phyloP scores from a whole-genome alignment of 768 basidiomycete genomes.

The Panellus pusillus region DNA sequence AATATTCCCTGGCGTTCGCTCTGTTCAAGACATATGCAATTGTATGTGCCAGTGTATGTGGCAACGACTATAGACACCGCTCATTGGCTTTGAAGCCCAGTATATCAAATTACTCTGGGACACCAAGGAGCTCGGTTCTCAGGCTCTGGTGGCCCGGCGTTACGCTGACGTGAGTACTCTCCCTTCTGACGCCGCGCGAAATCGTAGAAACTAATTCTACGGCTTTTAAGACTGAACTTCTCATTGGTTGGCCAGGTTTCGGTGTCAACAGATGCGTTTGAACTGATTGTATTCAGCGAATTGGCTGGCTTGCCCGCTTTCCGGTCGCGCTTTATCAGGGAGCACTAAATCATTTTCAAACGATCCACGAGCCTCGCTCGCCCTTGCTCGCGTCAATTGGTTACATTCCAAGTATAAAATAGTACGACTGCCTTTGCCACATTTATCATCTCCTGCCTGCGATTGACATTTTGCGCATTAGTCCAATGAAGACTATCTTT shows the following conservation, averaged over 20 bases:
- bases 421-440: too few relatives aligned
- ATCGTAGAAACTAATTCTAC: not conserved
- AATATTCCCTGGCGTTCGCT: constrained; percentile 45
- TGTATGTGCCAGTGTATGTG: constrained; percentile 30
- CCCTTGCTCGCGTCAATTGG: constrained; percentile 43
- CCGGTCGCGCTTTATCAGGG: too few relatives aligned
- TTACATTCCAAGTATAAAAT: constrained; percentile 44
- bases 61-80: not conserved
- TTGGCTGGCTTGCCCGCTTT: constrained; percentile 35
- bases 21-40: constrained; percentile 55
- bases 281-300: constrained; percentile 30
- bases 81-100: constrained; percentile 42
- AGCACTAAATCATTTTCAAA: too few relatives aligned
- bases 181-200: not conserved
- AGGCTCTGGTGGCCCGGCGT: constrained; percentile 38
- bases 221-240: constrained; percentile 42
- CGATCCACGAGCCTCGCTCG: constrained; percentile 42
- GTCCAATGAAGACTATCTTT: constrained; percentile 44
- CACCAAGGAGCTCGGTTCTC: constrained; percentile 40
- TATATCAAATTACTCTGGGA: constrained; percentile 40
- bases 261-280: not conserved
- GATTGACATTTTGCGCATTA: constrained; percentile 1
- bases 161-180: constrained; percentile 51
- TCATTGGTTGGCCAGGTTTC: constrained; percentile 32
- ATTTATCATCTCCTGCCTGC: too few relatives aligned